phyloP scores from a whole-genome alignment of 345 rosid genomes.

The Adansonia digitata region DNA sequence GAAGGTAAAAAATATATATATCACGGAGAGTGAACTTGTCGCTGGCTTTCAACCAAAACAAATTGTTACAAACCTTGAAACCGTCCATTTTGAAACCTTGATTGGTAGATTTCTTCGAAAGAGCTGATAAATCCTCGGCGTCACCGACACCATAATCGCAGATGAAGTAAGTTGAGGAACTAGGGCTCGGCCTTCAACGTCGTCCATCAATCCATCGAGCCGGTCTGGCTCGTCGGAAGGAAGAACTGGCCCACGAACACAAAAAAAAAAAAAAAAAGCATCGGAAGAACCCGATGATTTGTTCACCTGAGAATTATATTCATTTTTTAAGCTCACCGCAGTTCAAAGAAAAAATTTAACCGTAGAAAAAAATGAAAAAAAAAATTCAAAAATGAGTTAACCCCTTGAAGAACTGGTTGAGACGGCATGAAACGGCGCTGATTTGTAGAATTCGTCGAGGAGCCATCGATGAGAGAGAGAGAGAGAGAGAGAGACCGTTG shows the following conservation, averaged over 20 bases:
- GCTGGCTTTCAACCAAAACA: constrained; percentile 86
- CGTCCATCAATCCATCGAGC: constrained; percentile 55
- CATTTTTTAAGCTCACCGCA: background rate
- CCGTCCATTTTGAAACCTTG: constrained; percentile 91
- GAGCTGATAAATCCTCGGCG: constrained; percentile 45
- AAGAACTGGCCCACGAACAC: constrained; percentile 93
- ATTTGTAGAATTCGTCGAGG: constrained; percentile 68
- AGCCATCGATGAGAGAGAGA: constrained; percentile 38
- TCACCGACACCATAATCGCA: constrained; percentile 79
- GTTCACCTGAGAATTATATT: constrained; percentile 43
- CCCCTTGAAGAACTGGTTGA: constrained; percentile 81
- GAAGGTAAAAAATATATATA: constrained; percentile 9
- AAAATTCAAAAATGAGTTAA: constrained; percentile 33
- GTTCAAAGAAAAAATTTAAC: background rate
- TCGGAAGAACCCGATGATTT: constrained; percentile 84
- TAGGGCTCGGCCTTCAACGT: constrained; percentile 54
- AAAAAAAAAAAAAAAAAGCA: constrained; percentile 49
- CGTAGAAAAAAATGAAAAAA: background rate
- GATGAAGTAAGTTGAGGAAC: constrained; percentile 75
- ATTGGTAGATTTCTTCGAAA: constrained; percentile 47
- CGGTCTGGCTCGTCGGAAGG: constrained; percentile 54
- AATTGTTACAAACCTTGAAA: constrained; percentile 48
- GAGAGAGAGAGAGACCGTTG: constrained; percentile 10
- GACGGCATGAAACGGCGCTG: constrained; percentile 83
- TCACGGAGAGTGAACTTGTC: constrained; percentile 78